Evolutionary conservation across 1,139 yeast genomes (phyloP).

Genomic region (Geotrichum candidum): DNA sequence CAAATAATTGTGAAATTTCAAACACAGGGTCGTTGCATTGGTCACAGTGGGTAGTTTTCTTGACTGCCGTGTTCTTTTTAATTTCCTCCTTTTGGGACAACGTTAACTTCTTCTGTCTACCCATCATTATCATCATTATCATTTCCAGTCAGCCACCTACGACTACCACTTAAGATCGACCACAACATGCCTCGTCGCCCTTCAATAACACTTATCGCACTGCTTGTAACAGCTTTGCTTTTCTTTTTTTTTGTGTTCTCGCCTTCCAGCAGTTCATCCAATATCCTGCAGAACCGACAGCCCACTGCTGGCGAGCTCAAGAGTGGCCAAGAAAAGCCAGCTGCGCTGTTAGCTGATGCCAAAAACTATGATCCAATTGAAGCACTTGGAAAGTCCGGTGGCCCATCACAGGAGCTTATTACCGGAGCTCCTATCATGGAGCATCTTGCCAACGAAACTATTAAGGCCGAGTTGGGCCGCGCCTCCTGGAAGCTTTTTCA

Average conservation of each 20-base stretch:
- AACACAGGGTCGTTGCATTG: background rate
- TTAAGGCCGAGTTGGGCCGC: slow-evolving; percentile 69
- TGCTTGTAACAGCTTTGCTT: slow-evolving; percentile 22
- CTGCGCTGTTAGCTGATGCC: slow-evolving; percentile 14
- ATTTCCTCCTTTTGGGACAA: background rate
- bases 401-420: slow-evolving; percentile 21
- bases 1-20: background rate
- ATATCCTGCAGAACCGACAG: slow-evolving; percentile 12
- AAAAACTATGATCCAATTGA: slow-evolving; percentile 21
- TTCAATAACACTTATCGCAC: slow-evolving; percentile 24
- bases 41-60: background rate
- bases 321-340: slow-evolving; percentile 5
- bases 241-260: slow-evolving; percentile 23
- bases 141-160: background rate
- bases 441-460: slow-evolving; percentile 64
- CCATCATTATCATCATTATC: background rate
- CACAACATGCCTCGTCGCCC: slow-evolving; percentile 25
- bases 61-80: background rate
- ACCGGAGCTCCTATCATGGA: slow-evolving; percentile 67
- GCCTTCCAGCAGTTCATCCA: slow-evolving; percentile 11
- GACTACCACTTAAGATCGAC: background rate
- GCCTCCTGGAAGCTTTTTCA: slow-evolving; percentile 91
- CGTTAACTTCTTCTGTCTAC: background rate
- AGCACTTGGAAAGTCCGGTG: slow-evolving; percentile 16
- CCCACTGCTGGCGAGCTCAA: slow-evolving; percentile 12